Evolutionary conservation across 2,329 filamentous ascomycete genomes (phyloP).

Genomic region (Blastomyces silverae): DNA sequence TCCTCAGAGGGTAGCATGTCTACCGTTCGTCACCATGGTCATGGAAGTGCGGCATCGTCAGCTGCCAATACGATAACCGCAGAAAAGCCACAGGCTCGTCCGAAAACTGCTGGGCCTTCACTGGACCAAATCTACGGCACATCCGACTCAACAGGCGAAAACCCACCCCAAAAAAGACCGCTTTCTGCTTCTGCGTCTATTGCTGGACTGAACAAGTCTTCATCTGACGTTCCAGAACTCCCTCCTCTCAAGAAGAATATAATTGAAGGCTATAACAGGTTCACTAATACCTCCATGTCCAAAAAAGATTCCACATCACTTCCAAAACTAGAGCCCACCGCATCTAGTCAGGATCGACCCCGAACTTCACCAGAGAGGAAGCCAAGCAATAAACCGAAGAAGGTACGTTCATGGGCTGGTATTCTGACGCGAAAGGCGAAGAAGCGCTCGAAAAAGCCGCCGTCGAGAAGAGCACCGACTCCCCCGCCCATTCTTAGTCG

Average conservation of each 20-base stretch:
- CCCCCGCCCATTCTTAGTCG: conserved; percentile 41
- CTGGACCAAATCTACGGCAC: conserved; percentile 28
- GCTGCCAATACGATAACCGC: conserved; percentile 19
- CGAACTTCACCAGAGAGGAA: conserved; percentile 30
- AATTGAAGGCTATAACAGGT: conserved; percentile 4
- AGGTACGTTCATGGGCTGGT: conserved; percentile 60
- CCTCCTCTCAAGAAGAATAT: conserved; percentile 9
- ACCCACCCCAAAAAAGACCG: conserved; percentile 33
- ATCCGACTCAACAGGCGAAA: conserved; percentile 19
- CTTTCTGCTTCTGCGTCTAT: conserved; percentile 36
- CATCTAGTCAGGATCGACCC: conserved; percentile 23
- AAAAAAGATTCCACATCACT: background rate
- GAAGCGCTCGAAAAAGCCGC: conserved; percentile 40
- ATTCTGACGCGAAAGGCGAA: conserved; percentile 47
- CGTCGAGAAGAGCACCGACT: conserved; percentile 36
- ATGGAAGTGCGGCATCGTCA: conserved; percentile 46
- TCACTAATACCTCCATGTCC: background rate
- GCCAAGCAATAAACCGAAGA: conserved; percentile 55
- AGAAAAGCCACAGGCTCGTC: conserved; percentile 29
- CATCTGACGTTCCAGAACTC: background rate
- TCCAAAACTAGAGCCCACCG: conserved; percentile 14
- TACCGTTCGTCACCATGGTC: conserved; percentile 66
- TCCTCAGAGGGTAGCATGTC: conserved; percentile 72
- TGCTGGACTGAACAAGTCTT: background rate
- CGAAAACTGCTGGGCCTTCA: conserved; percentile 42